These are phyloP conservation scores for Hymenoscyphus linearis DNA, from an alignment of 2,329 filamentous ascomycete species.

Conservation along the genomic window DNA sequence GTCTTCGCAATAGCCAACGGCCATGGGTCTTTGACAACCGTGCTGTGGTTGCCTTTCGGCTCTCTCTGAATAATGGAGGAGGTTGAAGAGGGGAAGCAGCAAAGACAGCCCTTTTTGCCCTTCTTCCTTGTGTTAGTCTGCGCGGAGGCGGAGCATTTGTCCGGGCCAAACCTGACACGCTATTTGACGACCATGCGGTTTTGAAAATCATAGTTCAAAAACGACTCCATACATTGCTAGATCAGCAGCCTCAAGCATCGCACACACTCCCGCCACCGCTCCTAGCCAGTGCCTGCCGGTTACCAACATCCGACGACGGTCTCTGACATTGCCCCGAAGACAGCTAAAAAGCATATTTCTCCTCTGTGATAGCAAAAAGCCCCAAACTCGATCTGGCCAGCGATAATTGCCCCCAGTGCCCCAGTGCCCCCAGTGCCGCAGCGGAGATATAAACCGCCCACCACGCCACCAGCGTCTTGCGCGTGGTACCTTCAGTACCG, in stretches of 20 bases:
- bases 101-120: not conserved
- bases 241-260: not conserved
- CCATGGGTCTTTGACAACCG: not conserved
- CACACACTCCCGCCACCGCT: not conserved
- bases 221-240: not conserved
- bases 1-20: not conserved
- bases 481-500: no score
- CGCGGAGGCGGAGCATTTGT: not conserved
- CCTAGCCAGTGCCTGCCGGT: not conserved
- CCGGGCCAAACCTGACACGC: not conserved
- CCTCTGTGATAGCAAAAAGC: not conserved
- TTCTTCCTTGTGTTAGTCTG: not conserved
- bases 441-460: not conserved
- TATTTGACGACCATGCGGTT: not conserved
- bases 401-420: not conserved
- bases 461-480: not conserved
- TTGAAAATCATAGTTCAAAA: not conserved
- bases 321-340: not conserved
- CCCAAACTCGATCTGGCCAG: not conserved
- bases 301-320: not conserved
- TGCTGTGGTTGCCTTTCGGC: not conserved
- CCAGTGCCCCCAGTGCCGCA: not conserved
- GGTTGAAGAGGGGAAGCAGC: not conserved
- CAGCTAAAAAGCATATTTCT: not conserved
- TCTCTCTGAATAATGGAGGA: not conserved